Evolutionary conservation across 2,329 filamentous ascomycete genomes (phyloP).

Genomic region (Cladobotryum mycophilum): DNA sequence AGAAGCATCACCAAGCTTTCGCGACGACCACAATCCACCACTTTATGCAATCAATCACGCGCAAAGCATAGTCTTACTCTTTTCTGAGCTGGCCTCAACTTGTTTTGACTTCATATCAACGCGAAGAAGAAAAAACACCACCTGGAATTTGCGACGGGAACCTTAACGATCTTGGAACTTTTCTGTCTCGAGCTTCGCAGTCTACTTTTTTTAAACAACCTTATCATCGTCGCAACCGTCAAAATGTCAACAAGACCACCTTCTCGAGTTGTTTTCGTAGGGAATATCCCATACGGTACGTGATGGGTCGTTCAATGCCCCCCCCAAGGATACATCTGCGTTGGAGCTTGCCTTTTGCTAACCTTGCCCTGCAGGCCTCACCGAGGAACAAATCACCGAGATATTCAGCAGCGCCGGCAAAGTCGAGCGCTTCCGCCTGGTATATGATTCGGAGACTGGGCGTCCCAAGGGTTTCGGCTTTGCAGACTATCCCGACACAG

Average conservation of each 20-base stretch:
- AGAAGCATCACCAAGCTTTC: no score
- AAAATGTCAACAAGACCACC: conserved; percentile 66
- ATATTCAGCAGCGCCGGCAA: conserved; percentile 88
- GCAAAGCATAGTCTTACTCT: no score
- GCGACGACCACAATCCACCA: no score
- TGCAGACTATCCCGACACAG: conserved; percentile 88
- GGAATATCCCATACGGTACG: conserved; percentile 76
- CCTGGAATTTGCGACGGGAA: background rate
- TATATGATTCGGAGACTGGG: conserved; percentile 92
- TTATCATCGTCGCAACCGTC: background rate
- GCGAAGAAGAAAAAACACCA: background rate
- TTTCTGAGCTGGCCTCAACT: no score
- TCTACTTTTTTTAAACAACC: background rate
- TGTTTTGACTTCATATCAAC: no score
- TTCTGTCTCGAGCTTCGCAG: background rate
- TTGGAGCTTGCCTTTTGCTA: conserved; percentile 11
- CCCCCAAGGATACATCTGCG: background rate
- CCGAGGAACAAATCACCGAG: conserved; percentile 91
- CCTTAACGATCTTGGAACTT: no score
- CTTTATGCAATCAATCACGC: no score
- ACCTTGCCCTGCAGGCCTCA: conserved; percentile 59
- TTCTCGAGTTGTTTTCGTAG: conserved; percentile 76
- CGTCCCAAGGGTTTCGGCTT: conserved; percentile 96
- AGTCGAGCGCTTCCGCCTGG: conserved; percentile 84
- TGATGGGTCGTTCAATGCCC: conserved; percentile 1